Evolutionary conservation across 164 flowering plant species (phyloP).

Genomic region (Umbilicus rupestris): DNA sequence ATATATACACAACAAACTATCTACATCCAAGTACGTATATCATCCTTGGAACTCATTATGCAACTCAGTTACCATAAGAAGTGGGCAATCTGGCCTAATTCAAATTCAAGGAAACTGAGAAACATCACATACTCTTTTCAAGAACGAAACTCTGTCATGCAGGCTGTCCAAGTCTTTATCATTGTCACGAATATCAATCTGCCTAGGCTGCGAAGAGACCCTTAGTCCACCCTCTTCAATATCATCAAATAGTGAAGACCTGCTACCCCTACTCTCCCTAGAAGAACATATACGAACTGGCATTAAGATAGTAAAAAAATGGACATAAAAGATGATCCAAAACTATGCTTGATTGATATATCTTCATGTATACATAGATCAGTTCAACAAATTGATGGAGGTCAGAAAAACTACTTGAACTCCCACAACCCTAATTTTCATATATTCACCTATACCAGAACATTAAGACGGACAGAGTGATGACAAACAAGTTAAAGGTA

Average conservation of each 20-base stretch:
- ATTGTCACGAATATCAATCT: slow-evolving; percentile 52
- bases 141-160: slow-evolving; percentile 46
- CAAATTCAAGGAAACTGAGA: not conserved
- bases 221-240: slow-evolving; percentile 52
- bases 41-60: not conserved
- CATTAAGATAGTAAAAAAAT: no score
- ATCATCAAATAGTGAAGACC: slow-evolving; percentile 38
- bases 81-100: not conserved
- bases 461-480: no score
- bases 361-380: no score
- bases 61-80: not conserved
- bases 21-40: no score
- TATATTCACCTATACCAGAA: no score
- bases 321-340: no score
- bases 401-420: no score
- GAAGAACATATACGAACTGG: not conserved
- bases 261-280: slow-evolving; percentile 44
- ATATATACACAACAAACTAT: no score
- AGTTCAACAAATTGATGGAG: no score
- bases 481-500: no score
- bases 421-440: no score
- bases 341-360: no score
- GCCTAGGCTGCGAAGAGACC: slow-evolving; percentile 26
- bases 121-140: slow-evolving; percentile 37
- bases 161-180: slow-evolving; percentile 60